These are phyloP conservation scores for Cryphonectria parasitica DNA, from an alignment of 2,329 filamentous ascomycete species.

Conservation along the genomic window DNA sequence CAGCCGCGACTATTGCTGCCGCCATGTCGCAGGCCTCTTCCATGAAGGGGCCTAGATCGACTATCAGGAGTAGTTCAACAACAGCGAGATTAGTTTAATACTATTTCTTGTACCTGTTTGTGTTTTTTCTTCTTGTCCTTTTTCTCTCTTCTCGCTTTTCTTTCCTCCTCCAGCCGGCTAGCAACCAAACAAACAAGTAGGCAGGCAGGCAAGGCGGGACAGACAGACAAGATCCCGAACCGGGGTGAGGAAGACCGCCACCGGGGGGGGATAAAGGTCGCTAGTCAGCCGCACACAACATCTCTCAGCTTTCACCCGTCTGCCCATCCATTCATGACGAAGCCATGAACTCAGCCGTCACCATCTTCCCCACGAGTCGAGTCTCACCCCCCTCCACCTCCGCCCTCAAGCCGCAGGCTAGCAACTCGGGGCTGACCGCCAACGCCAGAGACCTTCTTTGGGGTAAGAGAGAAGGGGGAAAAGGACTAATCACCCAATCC, in stretches of 20 bases:
- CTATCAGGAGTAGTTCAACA: conserved; percentile 6
- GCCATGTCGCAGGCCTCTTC: conserved; percentile 19
- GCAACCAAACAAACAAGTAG: background rate
- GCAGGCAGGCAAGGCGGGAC: background rate
- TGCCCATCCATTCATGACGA: background rate
- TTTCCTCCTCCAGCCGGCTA: background rate
- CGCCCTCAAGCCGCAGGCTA: background rate
- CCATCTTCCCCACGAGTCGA: background rate
- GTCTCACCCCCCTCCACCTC: background rate
- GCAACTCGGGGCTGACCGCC: background rate
- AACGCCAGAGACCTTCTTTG: background rate
- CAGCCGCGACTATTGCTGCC: conserved; percentile 17
- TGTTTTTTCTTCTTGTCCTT: background rate
- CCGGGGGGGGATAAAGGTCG: background rate
- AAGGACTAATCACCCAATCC: background rate
- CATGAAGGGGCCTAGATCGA: background rate
- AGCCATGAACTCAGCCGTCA: background rate
- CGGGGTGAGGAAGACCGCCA: background rate
- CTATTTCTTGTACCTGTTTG: background rate
- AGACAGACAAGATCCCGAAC: no score
- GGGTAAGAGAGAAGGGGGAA: background rate
- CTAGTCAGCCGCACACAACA: background rate
- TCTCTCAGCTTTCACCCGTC: background rate
- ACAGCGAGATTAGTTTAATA: conserved; percentile 16
- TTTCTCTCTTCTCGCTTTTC: background rate